Evolutionary conservation across 2,329 filamentous ascomycete species (phyloP).

Genomic region (Xylariaceae sp.): DNA sequence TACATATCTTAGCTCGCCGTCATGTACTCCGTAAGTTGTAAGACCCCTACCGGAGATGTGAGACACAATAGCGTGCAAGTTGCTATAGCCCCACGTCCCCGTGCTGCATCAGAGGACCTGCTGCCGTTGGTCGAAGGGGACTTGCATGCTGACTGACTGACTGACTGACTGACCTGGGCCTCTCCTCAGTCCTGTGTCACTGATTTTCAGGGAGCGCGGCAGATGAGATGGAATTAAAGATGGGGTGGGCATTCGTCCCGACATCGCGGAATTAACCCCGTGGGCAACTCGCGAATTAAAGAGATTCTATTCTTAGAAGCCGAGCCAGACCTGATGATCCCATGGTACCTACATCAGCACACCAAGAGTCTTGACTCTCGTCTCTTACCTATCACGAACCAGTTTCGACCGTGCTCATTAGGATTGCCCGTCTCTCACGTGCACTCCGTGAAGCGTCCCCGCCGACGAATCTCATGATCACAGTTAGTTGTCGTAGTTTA

Average conservation of each 20-base stretch:
- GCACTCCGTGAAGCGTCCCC: no score
- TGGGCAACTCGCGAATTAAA: constrained; percentile 2
- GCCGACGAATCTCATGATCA: no score
- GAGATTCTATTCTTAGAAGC: constrained; percentile 17
- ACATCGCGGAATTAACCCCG: neutral
- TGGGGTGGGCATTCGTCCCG: neutral
- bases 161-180: neutral
- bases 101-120: neutral
- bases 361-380: no score
- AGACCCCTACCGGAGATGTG: neutral
- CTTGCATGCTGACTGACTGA: neutral
- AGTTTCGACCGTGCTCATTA: no score
- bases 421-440: no score
- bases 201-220: neutral
- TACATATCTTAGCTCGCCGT: neutral
- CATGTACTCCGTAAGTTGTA: neutral
- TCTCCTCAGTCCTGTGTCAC: neutral
- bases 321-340: constrained; percentile 2
- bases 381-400: no score
- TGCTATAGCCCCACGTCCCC: neutral
- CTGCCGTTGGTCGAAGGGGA: neutral
- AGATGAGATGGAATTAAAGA: neutral
- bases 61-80: neutral
- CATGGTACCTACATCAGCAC: neutral
- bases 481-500: no score